Percentiles rank a stretch among this genome's conserved stretches.
Conservation (phyloP, 2,329 filamentous ascomycete species). For the Trichoderma sp. region DNA sequence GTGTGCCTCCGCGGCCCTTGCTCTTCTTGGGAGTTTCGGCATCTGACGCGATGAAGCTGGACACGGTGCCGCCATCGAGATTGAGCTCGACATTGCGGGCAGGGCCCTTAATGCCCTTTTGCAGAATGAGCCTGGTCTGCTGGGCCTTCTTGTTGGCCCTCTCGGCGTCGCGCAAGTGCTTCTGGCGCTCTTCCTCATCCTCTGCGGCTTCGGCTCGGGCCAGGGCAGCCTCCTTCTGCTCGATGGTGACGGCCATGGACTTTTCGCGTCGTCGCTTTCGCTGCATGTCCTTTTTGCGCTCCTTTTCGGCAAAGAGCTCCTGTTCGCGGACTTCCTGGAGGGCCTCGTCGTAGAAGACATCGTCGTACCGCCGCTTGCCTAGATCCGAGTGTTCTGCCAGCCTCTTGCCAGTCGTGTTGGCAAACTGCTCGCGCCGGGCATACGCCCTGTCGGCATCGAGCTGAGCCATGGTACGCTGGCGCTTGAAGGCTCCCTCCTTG, state of each 20-base stretch:
- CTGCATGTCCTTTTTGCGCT: constrained; percentile 99
- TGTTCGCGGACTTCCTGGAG: constrained; percentile 85
- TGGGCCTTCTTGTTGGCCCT: constrained; percentile 91
- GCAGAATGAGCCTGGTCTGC: constrained; percentile 83
- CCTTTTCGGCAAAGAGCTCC: constrained; percentile 91
- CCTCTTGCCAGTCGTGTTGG: constrained; percentile 58
- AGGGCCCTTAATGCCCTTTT: constrained; percentile 81
- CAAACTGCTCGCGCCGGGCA: constrained; percentile 62
- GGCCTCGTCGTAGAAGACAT: constrained; percentile 77
- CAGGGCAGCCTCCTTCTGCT: constrained; percentile 82
- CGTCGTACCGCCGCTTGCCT: constrained; percentile 75
- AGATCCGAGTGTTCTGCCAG: constrained; percentile 69
- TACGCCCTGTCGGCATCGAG: constrained; percentile 67
- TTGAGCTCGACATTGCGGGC: constrained; percentile 73
- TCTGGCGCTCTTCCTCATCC: constrained; percentile 80
- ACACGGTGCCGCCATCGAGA: constrained; percentile 81
- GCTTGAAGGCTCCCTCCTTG: constrained; percentile 64
- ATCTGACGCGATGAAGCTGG: constrained; percentile 75
- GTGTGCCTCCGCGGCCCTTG: constrained; percentile 61
- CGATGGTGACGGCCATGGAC: constrained; percentile 89
- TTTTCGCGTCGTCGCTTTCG: constrained; percentile 94
- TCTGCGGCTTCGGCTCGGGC: constrained; percentile 75
- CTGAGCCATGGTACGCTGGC: constrained; percentile 65
- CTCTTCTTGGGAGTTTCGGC: constrained; percentile 56
- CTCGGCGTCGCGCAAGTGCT: constrained; percentile 81